Conservation (phyloP, 495 filamentous ascomycete genomes). For the Extremus antarcticus region DNA sequence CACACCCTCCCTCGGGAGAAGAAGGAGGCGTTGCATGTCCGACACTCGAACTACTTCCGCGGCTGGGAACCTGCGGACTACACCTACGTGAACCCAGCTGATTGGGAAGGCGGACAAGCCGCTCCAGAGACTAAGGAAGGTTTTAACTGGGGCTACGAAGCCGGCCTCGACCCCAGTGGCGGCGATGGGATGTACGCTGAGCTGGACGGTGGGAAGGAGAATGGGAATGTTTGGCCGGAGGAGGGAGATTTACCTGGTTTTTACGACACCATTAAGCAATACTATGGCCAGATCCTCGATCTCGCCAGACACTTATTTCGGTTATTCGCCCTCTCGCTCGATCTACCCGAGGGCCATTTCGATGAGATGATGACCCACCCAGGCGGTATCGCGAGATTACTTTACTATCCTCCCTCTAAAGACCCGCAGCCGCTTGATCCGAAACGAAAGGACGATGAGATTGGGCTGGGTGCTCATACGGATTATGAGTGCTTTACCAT, state of each 20-base stretch:
- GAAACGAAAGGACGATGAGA: constrained; percentile 16
- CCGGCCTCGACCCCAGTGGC: constrained; percentile 1
- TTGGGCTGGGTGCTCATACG: constrained; percentile 36
- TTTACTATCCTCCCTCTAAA: constrained; percentile 1
- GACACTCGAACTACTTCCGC: constrained; percentile 24
- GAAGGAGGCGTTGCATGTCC: constrained; percentile 22
- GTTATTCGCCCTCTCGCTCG: constrained; percentile 49
- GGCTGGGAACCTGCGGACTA: constrained; percentile 31
- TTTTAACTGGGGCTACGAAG: constrained; percentile 13
- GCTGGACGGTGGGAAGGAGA: constrained; percentile 2
- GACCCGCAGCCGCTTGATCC: neutral
- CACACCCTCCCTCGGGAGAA: constrained; percentile 25
- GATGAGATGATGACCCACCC: constrained; percentile 55
- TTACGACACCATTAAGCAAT: constrained; percentile 36
- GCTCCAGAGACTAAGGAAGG: constrained; percentile 33
- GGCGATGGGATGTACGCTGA: constrained; percentile 12
- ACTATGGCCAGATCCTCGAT: constrained; percentile 30
- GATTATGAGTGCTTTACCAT: constrained; percentile 35
- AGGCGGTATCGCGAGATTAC: constrained; percentile 18
- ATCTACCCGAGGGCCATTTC: constrained; percentile 60
- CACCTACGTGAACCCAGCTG: constrained; percentile 5
- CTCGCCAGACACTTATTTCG: constrained; percentile 30
- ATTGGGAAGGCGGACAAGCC: constrained; percentile 21
- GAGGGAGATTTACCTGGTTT: constrained; percentile 33
- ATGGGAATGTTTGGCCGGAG: constrained; percentile 33